A percentile compares a stretch with the other conserved stretches of the same genome.
phyloP scores from a whole-genome alignment of 2,329 filamentous ascomycete species.

The Ilyonectria destructans region DNA sequence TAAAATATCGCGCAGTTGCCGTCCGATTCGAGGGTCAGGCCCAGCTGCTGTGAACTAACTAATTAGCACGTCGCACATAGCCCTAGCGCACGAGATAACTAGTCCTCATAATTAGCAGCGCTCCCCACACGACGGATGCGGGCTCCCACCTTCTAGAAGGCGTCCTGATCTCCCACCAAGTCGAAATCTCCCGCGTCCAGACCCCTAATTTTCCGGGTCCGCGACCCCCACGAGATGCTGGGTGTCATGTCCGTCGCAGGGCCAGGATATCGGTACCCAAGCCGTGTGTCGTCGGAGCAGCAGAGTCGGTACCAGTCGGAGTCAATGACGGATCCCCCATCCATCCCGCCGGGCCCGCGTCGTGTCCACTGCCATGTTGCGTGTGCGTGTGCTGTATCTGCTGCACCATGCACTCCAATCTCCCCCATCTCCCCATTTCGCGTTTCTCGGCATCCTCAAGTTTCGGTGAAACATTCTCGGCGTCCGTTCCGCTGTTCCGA shows the following conservation, averaged over 20 bases:
- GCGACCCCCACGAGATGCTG: neutral
- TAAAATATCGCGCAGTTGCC: slow-evolving; percentile 9
- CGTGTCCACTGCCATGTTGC: neutral
- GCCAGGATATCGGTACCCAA: neutral
- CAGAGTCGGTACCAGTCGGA: neutral
- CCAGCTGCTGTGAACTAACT: neutral
- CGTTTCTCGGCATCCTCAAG: neutral
- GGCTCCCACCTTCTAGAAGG: neutral
- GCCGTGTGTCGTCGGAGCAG: neutral
- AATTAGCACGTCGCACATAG: neutral
- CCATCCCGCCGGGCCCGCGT: neutral
- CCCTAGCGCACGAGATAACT: neutral
- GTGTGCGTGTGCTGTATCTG: neutral
- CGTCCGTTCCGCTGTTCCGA: neutral
- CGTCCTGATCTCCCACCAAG: neutral
- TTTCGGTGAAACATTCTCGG: neutral
- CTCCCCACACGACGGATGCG: neutral
- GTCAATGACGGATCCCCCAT: neutral
- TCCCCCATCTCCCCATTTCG: neutral
- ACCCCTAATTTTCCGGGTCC: slow-evolving; percentile 2
- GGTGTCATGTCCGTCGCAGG: neutral
- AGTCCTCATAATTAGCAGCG: neutral
- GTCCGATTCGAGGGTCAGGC: neutral
- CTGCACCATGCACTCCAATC: neutral
- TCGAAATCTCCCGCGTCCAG: neutral